Base-by-base conservation (phyloP, 805 yeast species). In the Huiozyma naganishii region DNA sequence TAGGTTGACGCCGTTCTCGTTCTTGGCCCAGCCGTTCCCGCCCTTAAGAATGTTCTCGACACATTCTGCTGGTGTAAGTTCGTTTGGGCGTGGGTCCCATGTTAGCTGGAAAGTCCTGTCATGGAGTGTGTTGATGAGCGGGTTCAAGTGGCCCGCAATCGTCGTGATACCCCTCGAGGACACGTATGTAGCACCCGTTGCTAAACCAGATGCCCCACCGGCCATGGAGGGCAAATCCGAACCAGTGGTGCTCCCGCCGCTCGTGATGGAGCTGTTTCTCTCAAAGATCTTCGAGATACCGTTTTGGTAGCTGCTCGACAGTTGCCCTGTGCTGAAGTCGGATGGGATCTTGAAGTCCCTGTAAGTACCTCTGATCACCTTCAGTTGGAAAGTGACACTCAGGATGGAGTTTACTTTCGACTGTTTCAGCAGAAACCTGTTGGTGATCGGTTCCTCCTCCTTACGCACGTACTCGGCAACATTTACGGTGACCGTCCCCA, bases 341-440 rank as follows among this genome's bases (percentile, higher is more conserved):
- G 44, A 45, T 7, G 60, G 45, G 4, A 48, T 29, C 29, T 50
- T 47, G 40, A 63, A 63, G 33, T 63, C 67, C 10, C 48, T 46
- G 42, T 61, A 63, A 6, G 55, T 41, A 34, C 67, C 76, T 51
- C 70, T 62, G 32, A 66, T 50, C 37, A 69, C 55, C 36, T 67
- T 69, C 51, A 83, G 61, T 5, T 68, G 67, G n/a, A 84, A 65
- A 1, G 80, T 71, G 36, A 86, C 48, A 47, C 73, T 79, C 35
- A 83, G 61, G n/a, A 86, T 82, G 2, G 94, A 80, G 59, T 90
- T 90, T 13, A 90, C 77, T 51, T 86, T 85, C 1, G 95, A 82
- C 28, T 85, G 74, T 53, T 80, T 80, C 33, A 90, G 67, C 37
- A 90, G 64, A 52, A 83, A 87, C 48, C 84, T 69, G 48, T 81